Base-by-base conservation (phyloP, 305 asterid species). In the Monarda citriodora region DNA sequence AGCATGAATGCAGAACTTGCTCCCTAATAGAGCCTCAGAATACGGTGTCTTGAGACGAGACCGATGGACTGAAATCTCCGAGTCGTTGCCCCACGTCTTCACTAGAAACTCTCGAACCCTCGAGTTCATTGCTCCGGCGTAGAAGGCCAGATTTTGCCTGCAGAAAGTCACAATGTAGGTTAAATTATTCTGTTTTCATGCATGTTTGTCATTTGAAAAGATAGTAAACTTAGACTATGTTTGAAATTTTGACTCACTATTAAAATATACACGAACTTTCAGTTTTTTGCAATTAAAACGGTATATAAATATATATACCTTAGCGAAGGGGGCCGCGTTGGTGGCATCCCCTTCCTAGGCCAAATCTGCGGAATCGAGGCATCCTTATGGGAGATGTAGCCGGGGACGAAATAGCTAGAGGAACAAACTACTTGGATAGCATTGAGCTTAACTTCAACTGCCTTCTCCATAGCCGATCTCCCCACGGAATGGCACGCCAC, bases 41-140 rank as follows among this genome's bases (percentile, higher is more conserved):
- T 93, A 93, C 0, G 97, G 84, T 4, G 91, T 90, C 72, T 88
- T 79, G 32, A 90, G 82, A 10, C 93, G 83, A 4, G 77, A 45
- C 0, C 59, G 66, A 45, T 94, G 96, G 58, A 94, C 88, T 0
- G 79, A 75, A 5, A 94, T 73, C n/a, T 82, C 74, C 0, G 77
- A n/a, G 47, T 87, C 96, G n/a, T 90, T 71, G 17, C 41, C 56
- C 95, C 96, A 94, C 1, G 62, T 47, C 46, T 56, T 44, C 0
- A 94, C 77, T 0, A 88, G 69, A 38, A 50, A 60, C 46, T 72
- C 14, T 0, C 97, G 87, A 9, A 73, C 89, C 23, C 64, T 64
- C 0, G 96, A 94, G 85, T 90, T 94, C 96, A 94, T 82, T 56
- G 95, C 88, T 63, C 99, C 97, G 0, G 97, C 97, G 31, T 79